Base-by-base conservation (phyloP, 805 yeast species). In the Pichia nanzhaoensis region DNA sequence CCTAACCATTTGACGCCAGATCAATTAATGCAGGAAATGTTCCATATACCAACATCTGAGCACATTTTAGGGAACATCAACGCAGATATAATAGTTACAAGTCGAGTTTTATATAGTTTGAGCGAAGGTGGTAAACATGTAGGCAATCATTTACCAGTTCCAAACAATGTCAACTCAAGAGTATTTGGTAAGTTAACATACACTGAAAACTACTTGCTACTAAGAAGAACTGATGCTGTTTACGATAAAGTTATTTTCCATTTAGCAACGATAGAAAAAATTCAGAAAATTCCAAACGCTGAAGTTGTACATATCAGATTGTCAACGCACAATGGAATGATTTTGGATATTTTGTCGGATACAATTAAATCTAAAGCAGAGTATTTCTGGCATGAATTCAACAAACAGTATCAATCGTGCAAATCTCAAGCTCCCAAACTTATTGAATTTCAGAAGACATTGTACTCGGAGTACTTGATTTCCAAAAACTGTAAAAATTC, bases 381-480 rank as follows among this genome's bases (percentile, higher is more conserved):
- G 61, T 71, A 73, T 48, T 91, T 93, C 63, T 86, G 95, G 38
- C 80, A 77, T 33, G 69, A 67, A 28, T 36, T 67, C 91, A 51
- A 84, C 82, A 57, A 64, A 10, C 45, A 37, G 18, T 21, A 41
- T n/a, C 19, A 41, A 71, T 6, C 71, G 77, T 32, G 67, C 89
- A 52, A 79, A 74, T 55, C 71, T 74, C 34, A 88, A 86, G 69
- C 77, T 2, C 73, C 78, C 49, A 68, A 71, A 30, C 67, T 91
- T 47, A 78, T 74, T 20, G 78, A 80, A 1, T 87, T 88, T 54
- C 66, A 87, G 21, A 71, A 72, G 31, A 70, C 89, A 0, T 75
- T 91, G 46, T 91, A 89, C 62, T 90, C 98, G 0, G 98, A 91
- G 61, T 91, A 80, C 57, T 67, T 84, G 33, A 65, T 90, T 39